A percentile compares a stretch with the other conserved stretches of the same genome.
Conservation (phyloP, 2,329 filamentous ascomycete genomes). For the Amylocarpus encephaloides region DNA sequence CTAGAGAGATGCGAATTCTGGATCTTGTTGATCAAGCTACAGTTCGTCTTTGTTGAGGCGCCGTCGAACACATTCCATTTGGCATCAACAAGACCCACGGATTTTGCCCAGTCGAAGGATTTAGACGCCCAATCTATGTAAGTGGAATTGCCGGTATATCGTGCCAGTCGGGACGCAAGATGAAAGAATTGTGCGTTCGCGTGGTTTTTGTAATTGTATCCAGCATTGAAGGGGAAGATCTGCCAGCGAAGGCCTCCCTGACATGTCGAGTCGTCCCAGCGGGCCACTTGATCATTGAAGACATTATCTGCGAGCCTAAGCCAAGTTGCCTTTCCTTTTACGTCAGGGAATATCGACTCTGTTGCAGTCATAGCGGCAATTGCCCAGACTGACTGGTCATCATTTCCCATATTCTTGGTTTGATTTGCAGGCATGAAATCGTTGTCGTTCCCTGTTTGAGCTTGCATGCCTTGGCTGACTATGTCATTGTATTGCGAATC, state of each 20-base stretch:
- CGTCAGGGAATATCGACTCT: constrained; percentile 55
- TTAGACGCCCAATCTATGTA: constrained; percentile 58
- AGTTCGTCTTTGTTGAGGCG: constrained; percentile 49
- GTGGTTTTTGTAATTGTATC: constrained; percentile 68
- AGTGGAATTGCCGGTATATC: constrained; percentile 61
- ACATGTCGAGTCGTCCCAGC: constrained; percentile 59
- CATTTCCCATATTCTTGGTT: constrained; percentile 57
- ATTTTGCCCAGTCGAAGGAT: constrained; percentile 55
- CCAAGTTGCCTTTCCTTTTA: constrained; percentile 41
- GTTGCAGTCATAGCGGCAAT: constrained; percentile 62
- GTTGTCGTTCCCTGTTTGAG: constrained; percentile 50
- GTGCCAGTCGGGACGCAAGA: constrained; percentile 60
- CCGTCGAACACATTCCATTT: constrained; percentile 60
- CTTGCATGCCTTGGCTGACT: constrained; percentile 49
- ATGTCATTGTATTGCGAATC: constrained; percentile 57
- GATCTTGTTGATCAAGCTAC: constrained; percentile 52
- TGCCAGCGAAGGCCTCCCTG: constrained; percentile 71
- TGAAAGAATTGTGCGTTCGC: constrained; percentile 61
- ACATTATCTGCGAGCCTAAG: constrained; percentile 57
- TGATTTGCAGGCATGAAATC: constrained; percentile 57
- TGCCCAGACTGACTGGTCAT: constrained; percentile 67
- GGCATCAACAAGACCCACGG: constrained; percentile 52
- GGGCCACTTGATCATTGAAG: constrained; percentile 59
- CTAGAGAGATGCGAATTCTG: constrained; percentile 65
- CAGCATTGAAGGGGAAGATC: constrained; percentile 66